Percentiles rank a stretch among this genome's conserved stretches.
phyloP scores from a whole-genome alignment of 2,329 filamentous ascomycete genomes.

The Pseudocercospora vitis region DNA sequence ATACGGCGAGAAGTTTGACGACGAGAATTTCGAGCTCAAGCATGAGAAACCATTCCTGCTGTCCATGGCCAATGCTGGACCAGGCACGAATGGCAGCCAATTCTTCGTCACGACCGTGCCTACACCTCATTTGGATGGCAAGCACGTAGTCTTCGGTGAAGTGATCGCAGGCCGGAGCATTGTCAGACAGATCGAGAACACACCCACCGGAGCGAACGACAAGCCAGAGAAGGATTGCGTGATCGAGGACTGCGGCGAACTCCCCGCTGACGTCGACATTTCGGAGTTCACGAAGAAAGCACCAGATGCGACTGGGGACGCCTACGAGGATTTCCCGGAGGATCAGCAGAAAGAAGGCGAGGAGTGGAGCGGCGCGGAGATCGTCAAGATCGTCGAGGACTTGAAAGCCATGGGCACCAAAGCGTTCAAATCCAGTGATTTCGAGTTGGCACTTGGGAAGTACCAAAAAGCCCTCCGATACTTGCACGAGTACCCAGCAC shows the following conservation, averaged over 20 bases:
- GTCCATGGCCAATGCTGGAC: conserved; percentile 97
- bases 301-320: conserved; percentile 80
- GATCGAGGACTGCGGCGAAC: conserved; percentile 81
- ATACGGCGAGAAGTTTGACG: conserved; percentile 94
- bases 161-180: conserved; percentile 91
- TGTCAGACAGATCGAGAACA: conserved; percentile 85
- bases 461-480: conserved; percentile 93
- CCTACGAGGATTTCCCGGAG: conserved; percentile 94
- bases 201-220: conserved; percentile 70
- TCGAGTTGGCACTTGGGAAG: conserved; percentile 74
- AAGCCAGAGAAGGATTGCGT: conserved; percentile 72
- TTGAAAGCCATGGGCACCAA: conserved; percentile 91
- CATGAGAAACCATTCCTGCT: conserved; percentile 91
- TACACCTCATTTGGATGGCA: conserved; percentile 92
- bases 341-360: conserved; percentile 61
- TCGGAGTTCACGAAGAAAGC: conserved; percentile 65
- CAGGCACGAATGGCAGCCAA: conserved; percentile 92
- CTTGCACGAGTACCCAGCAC: conserved; percentile 77
- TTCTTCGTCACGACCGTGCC: conserved; percentile 97
- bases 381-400: conserved; percentile 76
- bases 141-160: conserved; percentile 97
- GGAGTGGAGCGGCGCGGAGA: conserved; percentile 64
- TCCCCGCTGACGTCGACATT: conserved; percentile 67
- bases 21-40: conserved; percentile 91
- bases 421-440: conserved; percentile 79